phyloP scores from a whole-genome alignment of 2,329 filamentous ascomycete species.

The Teratosphaeria pseudoeucalypti region DNA sequence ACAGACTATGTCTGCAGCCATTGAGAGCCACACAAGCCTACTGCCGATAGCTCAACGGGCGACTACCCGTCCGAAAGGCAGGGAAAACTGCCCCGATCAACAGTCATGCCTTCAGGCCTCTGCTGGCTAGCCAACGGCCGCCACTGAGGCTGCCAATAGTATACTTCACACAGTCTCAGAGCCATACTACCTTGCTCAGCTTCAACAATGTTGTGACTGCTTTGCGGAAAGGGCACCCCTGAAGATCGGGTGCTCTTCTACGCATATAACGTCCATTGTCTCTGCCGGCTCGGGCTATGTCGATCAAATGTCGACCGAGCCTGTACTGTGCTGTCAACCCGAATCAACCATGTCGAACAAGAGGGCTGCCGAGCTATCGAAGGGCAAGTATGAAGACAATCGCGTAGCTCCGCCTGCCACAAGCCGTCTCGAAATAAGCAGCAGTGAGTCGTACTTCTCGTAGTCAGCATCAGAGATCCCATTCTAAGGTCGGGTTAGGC shows the following conservation, averaged over 20 bases:
- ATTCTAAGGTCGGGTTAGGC: slow-evolving; percentile 11
- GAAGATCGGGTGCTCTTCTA: slow-evolving; percentile 7
- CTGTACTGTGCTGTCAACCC: slow-evolving; percentile 1
- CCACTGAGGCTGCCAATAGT: slow-evolving; percentile 21
- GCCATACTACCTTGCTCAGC: slow-evolving; percentile 16
- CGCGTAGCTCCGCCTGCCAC: slow-evolving; percentile 15
- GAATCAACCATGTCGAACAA: slow-evolving; percentile 14
- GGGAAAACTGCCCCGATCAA: slow-evolving; percentile 8
- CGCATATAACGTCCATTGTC: slow-evolving; percentile 5
- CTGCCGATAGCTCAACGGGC: slow-evolving; percentile 11
- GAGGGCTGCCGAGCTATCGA: slow-evolving; percentile 23
- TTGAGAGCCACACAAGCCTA: slow-evolving; percentile 13
- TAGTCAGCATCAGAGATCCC: slow-evolving; percentile 5
- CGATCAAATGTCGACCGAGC: neutral
- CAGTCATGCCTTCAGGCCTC: slow-evolving; percentile 16
- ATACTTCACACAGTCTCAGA: slow-evolving; percentile 18
- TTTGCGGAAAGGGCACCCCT: slow-evolving; percentile 17
- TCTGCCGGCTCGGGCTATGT: neutral
- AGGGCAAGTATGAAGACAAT: slow-evolving; percentile 12
- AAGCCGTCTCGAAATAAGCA: slow-evolving; percentile 17
- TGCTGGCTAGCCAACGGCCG: slow-evolving; percentile 18
- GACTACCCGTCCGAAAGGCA: neutral
- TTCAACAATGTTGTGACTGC: slow-evolving; percentile 13
- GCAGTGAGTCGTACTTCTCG: slow-evolving; percentile 9
- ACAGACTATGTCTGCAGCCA: slow-evolving; percentile 12